phyloP scores from a whole-genome alignment of 1,284 basidiomycete species.

The Flammula alnicola region DNA sequence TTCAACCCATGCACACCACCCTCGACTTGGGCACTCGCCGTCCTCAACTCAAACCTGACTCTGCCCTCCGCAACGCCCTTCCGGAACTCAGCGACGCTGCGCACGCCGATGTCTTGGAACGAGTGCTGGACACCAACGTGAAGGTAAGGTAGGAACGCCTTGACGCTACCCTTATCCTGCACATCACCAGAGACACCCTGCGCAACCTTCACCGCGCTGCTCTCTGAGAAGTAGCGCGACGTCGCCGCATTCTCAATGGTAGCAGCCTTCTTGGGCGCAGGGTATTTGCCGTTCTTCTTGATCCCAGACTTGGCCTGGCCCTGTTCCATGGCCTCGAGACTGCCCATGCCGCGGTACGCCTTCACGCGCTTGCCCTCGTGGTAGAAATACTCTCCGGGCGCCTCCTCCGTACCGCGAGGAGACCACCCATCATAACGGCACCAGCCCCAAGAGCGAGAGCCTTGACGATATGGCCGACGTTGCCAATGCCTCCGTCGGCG shows the following conservation, averaged over 20 bases:
- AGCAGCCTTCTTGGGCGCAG: constrained; percentile 47
- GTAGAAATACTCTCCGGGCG: constrained; percentile 98
- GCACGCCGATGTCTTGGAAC: constrained; percentile 92
- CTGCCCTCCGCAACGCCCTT: constrained; percentile 64
- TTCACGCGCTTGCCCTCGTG: constrained; percentile 99
- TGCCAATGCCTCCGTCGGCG: constrained; percentile 96
- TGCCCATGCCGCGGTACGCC: constrained; percentile 98
- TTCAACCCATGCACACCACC: constrained; percentile 95
- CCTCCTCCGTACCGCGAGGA: constrained; percentile 96
- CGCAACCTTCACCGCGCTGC: constrained; percentile 94
- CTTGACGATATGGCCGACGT: constrained; percentile 98
- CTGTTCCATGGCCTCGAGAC: constrained; percentile 95
- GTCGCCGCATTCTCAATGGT: constrained; percentile 95
- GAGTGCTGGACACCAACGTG: constrained; percentile 95
- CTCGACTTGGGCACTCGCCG: constrained; percentile 94
- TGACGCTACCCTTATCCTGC: constrained; percentile 95
- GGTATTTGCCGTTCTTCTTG: constrained; percentile 48
- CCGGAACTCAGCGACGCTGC: constrained; percentile 63
- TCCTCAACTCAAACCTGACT: constrained; percentile 88
- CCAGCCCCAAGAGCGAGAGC: constrained; percentile 92
- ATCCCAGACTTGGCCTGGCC: constrained; percentile 52
- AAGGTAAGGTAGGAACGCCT: constrained; percentile 91
- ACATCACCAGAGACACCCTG: constrained; percentile 98
- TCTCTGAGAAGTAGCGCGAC: constrained; percentile 96
- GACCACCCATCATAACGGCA: constrained; percentile 98